Percentiles rank a stretch among this genome's conserved stretches.
Evolutionary conservation across 1,284 basidiomycete species (phyloP).

Genomic region (Phenoliferia sp.): DNA sequence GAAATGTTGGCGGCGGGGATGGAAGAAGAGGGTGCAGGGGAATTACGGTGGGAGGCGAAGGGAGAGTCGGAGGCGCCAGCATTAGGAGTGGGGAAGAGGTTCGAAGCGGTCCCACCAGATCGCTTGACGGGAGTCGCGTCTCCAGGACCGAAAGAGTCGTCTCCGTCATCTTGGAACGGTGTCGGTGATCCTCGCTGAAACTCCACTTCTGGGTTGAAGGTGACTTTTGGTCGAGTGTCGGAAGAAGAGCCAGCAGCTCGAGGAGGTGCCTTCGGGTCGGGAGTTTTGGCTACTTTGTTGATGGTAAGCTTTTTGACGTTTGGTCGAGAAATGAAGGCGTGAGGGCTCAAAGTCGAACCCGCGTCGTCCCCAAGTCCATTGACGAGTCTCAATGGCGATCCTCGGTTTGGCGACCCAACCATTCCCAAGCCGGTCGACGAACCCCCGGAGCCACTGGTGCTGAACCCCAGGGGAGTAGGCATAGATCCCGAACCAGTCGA

Average conservation of each 20-base stretch:
- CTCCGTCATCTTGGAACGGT: neutral
- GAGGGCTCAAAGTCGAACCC: constrained; percentile 43
- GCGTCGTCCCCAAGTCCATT: constrained; percentile 55
- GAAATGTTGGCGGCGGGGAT: neutral
- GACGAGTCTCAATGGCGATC: constrained; percentile 32
- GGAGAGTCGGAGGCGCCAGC: neutral
- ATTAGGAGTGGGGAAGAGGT: neutral
- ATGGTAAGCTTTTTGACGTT: constrained; percentile 94
- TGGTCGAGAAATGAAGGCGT: constrained; percentile 63
- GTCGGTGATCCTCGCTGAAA: constrained; percentile 1
- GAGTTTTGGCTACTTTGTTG: constrained; percentile 52
- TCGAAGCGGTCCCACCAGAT: constrained; percentile 1
- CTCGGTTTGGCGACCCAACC: constrained; percentile 12
- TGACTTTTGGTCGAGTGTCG: constrained; percentile 22
- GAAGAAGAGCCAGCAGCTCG: neutral
- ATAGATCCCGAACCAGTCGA: constrained; percentile 17
- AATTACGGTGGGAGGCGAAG: neutral
- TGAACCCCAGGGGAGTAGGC: constrained; percentile 32
- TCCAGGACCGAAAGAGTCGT: constrained; percentile 10
- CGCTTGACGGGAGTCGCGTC: constrained; percentile 7
- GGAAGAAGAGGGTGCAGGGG: neutral
- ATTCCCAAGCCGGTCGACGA: constrained; percentile 17
- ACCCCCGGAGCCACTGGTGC: constrained; percentile 27
- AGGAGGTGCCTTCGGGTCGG: neutral
- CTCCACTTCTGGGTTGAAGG: constrained; percentile 31